These are phyloP conservation scores for Pelargonium citronellum DNA, from an alignment of 441 rosid species.

Conservation along the genomic window DNA sequence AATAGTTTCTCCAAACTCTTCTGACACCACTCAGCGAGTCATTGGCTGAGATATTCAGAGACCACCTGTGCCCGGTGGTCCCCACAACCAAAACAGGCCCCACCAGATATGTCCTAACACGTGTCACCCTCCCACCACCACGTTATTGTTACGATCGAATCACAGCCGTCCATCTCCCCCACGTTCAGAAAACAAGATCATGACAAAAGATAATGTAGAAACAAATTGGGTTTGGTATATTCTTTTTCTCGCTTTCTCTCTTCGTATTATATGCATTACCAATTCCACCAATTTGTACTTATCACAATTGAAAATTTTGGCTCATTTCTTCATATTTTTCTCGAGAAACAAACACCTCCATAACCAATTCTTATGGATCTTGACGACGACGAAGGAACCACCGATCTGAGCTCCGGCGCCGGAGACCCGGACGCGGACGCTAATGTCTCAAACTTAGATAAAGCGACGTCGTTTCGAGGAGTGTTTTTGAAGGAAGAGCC, in stretches of 20 bases:
- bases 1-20: conserved; percentile 12
- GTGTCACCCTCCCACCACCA: conserved; percentile 23
- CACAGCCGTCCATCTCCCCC: conserved; percentile 17
- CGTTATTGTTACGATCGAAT: conserved; percentile 20
- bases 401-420: conserved; percentile 42
- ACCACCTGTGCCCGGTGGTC: conserved; percentile 17
- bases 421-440: conserved; percentile 21
- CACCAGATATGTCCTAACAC: conserved; percentile 20
- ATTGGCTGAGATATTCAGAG: conserved; percentile 14
- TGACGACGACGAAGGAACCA: conserved; percentile 31
- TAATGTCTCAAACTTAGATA: not conserved
- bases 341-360: not conserved
- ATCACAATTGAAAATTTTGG: too few relatives aligned
- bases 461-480: conserved; percentile 23
- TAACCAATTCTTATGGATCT: conserved; percentile 17
- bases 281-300: too few relatives aligned
- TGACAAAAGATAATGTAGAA: not conserved
- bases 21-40: conserved; percentile 9
- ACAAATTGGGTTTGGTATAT: not conserved
- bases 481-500: conserved; percentile 36
- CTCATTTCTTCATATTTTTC: too few relatives aligned
- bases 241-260: too few relatives aligned
- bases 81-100: not conserved
- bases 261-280: too few relatives aligned
- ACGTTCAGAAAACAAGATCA: not conserved